phyloP scores from a whole-genome alignment of 495 filamentous ascomycete genomes.

The Hypomontagnella submonticulosa region DNA sequence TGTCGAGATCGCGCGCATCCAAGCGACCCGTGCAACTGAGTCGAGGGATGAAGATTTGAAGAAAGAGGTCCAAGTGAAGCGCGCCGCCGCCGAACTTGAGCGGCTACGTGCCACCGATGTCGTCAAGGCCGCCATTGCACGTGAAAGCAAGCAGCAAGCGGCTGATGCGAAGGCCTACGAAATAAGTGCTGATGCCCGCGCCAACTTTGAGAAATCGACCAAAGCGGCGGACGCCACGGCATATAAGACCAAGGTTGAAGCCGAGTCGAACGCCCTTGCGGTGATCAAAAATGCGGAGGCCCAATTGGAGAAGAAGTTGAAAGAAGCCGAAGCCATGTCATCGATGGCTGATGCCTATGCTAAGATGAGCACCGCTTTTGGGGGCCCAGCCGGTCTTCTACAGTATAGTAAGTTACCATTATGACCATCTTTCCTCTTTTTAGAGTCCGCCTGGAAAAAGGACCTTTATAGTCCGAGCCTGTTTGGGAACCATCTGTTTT shows the following conservation, averaged over 20 bases:
- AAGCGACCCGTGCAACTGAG: conserved; percentile 75
- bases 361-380: conserved; percentile 73
- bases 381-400: conserved; percentile 76
- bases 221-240: conserved; percentile 66
- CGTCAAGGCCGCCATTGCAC: conserved; percentile 77
- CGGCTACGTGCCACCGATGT: conserved; percentile 79
- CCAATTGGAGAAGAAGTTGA: conserved; percentile 67
- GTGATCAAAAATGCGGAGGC: conserved; percentile 72
- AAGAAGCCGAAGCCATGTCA: conserved; percentile 76
- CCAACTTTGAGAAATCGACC: conserved; percentile 66
- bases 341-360: conserved; percentile 83
- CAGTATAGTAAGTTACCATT: conserved; percentile 64
- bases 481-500: too few species aligned
- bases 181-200: conserved; percentile 66
- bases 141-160: conserved; percentile 77
- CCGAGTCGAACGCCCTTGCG: conserved; percentile 52
- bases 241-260: conserved; percentile 54
- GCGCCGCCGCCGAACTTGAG: conserved; percentile 81
- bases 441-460: too few species aligned
- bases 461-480: too few species aligned
- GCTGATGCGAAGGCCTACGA: conserved; percentile 74
- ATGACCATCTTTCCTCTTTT: not conserved
- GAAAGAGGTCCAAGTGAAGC: conserved; percentile 76
- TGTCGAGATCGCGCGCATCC: conserved; percentile 76
- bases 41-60: conserved; percentile 79